phyloP scores from a whole-genome alignment of 495 filamentous ascomycete species.

The Aspergillus avenaceus region DNA sequence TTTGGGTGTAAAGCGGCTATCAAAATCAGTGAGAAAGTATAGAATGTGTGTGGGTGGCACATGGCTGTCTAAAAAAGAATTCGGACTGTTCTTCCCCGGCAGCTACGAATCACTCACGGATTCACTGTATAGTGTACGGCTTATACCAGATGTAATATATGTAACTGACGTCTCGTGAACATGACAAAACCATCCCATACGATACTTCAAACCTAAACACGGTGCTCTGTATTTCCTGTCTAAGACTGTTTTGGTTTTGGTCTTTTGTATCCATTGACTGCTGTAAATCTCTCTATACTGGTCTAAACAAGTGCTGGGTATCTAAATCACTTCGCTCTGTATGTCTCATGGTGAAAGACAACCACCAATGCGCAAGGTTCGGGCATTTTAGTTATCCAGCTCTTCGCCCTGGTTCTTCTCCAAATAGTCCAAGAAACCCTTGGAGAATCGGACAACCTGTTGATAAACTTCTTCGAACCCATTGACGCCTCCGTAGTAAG shows the following conservation, averaged over 20 bases:
- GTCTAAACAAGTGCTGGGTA: conserved; percentile 16
- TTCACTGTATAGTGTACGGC: background rate
- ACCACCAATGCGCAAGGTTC: background rate
- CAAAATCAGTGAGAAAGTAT: conserved; percentile 85
- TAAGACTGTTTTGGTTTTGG: too few species aligned
- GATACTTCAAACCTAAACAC: too few species aligned
- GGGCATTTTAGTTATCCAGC: conserved; percentile 3
- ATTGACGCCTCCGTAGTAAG: conserved; percentile 81
- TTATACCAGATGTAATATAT: conserved; percentile 8
- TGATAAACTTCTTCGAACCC: conserved; percentile 85
- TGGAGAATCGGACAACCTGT: conserved; percentile 75
- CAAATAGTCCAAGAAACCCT: conserved; percentile 60
- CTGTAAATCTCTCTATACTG: background rate
- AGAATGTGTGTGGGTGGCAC: too few species aligned
- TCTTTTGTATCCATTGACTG: too few species aligned
- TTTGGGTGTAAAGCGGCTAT: conserved; percentile 87
- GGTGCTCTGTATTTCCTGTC: too few species aligned
- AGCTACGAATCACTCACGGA: too few species aligned
- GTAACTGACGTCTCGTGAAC: background rate
- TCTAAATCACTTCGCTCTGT: conserved; percentile 6
- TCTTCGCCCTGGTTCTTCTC: conserved; percentile 19
- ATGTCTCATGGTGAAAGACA: background rate
- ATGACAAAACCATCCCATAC: background rate
- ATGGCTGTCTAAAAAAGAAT: background rate
- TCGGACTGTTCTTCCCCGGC: too few species aligned